Percentiles rank a stretch among this genome's conserved stretches.
phyloP scores from a whole-genome alignment of 1,139 yeast species.

The Candida gigantensis region DNA sequence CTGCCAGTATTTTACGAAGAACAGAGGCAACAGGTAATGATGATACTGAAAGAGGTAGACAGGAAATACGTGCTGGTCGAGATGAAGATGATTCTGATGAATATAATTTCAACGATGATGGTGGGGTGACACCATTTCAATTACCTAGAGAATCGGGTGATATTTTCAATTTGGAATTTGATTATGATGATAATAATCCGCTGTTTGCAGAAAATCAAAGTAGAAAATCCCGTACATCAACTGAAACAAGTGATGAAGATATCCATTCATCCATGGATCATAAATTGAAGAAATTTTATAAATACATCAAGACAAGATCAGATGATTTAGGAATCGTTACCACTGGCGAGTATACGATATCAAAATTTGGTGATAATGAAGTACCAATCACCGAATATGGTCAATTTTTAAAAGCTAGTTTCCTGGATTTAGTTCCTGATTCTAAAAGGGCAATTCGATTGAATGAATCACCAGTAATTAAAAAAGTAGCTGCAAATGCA shows the following conservation, averaged over 20 bases:
- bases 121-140: constrained; percentile 2
- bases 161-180: constrained; percentile 9
- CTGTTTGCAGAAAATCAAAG: neutral
- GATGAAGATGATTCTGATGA: too few species aligned
- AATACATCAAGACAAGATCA: constrained; percentile 7
- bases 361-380: constrained; percentile 1
- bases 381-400: constrained; percentile 8
- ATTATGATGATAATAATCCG: constrained; percentile 1
- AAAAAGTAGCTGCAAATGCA: constrained; percentile 37
- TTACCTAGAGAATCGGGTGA: constrained; percentile 4
- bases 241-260: neutral
- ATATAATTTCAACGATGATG: too few species aligned
- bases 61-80: neutral
- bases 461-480: constrained; percentile 18
- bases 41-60: constrained; percentile 13
- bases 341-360: constrained; percentile 4
- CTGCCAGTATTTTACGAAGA: constrained; percentile 7
- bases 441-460: constrained; percentile 4
- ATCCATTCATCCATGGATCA: neutral
- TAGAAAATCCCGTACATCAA: neutral
- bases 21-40: constrained; percentile 8
- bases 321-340: constrained; percentile 6
- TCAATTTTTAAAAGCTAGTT: constrained; percentile 10
- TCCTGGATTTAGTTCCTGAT: constrained; percentile 23
- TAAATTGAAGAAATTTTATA: constrained; percentile 6